A percentile compares a stretch with the other conserved stretches of the same genome.
Evolutionary conservation across 1,284 basidiomycete genomes (phyloP).

Genomic region (Tylopilus sp.): DNA sequence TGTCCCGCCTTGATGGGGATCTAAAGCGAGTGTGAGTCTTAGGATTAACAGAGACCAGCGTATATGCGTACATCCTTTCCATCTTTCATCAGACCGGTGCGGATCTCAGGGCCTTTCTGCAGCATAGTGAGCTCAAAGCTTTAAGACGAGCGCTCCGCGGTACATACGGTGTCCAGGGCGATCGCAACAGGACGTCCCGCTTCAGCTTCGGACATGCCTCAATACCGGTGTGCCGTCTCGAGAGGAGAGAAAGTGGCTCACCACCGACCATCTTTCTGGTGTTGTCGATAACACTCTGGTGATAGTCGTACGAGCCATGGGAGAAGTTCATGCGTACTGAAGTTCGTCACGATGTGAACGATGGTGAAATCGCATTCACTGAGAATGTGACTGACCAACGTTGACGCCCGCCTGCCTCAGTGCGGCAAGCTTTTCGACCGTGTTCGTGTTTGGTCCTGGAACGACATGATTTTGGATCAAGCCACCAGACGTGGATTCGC

Average conservation of each 20-base stretch:
- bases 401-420: conserved; percentile 90
- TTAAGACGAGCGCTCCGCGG: conserved; percentile 2
- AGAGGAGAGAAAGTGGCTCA: conserved; percentile 35
- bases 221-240: conserved; percentile 1
- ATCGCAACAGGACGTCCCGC: conserved; percentile 93
- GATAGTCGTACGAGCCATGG: conserved; percentile 94
- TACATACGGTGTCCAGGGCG: conserved; percentile 88
- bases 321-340: conserved; percentile 98
- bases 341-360: conserved; percentile 10
- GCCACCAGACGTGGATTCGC: conserved; percentile 16
- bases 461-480: conserved; percentile 15
- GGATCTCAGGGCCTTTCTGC: conserved; percentile 98
- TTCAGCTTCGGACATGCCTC: conserved; percentile 36
- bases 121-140: conserved; percentile 13
- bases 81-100: conserved; percentile 91
- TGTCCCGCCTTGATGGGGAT: conserved; percentile 87
- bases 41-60: conserved; percentile 4
- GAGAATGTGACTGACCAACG: conserved; percentile 65
- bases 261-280: conserved; percentile 79
- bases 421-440: conserved; percentile 77
- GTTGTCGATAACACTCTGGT: conserved; percentile 97
- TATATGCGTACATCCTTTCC: conserved; percentile 61
- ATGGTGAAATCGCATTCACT: conserved; percentile 1
- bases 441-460: conserved; percentile 88
- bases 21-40: conserved; percentile 38